phyloP scores from a whole-genome alignment of 306 rosid species.

The Castanopsis chinensis region DNA sequence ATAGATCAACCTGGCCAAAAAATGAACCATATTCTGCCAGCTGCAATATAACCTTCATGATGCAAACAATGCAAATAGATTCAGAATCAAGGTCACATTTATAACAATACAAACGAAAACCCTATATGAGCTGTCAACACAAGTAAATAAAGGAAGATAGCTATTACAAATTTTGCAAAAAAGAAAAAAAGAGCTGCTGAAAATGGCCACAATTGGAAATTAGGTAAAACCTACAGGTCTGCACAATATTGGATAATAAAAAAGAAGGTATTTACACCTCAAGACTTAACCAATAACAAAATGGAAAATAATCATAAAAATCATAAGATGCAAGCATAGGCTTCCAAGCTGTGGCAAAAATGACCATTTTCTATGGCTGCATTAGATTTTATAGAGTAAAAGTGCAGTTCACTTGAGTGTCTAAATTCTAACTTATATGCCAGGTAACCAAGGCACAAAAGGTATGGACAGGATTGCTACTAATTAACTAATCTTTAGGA shows the following conservation, averaged over 20 bases:
- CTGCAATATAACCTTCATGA: constrained; percentile 84
- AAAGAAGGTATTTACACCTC: neutral
- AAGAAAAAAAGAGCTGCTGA: neutral
- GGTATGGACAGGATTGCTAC: neutral
- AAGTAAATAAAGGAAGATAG: neutral
- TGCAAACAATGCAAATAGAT: constrained; percentile 22
- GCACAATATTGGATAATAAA: neutral
- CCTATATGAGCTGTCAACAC: neutral
- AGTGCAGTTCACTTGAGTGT: neutral
- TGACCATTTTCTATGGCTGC: neutral
- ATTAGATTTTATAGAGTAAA: neutral
- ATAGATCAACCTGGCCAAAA: constrained; percentile 94
- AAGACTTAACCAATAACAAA: neutral
- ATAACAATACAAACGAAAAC: neutral
- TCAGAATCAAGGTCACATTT: neutral
- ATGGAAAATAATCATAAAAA: neutral
- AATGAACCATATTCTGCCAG: constrained; percentile 97
- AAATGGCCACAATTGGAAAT: neutral
- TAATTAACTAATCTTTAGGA: neutral
- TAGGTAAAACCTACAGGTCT: neutral
- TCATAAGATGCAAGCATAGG: neutral
- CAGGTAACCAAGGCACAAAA: neutral
- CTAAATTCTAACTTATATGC: neutral
- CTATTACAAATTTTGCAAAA: neutral
- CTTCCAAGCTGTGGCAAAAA: neutral